Evolutionary conservation across 2,329 filamentous ascomycete genomes (phyloP), one percentile per base, ranked within the genome.

Genomic region (Trichoderma simmonsii): DNA sequence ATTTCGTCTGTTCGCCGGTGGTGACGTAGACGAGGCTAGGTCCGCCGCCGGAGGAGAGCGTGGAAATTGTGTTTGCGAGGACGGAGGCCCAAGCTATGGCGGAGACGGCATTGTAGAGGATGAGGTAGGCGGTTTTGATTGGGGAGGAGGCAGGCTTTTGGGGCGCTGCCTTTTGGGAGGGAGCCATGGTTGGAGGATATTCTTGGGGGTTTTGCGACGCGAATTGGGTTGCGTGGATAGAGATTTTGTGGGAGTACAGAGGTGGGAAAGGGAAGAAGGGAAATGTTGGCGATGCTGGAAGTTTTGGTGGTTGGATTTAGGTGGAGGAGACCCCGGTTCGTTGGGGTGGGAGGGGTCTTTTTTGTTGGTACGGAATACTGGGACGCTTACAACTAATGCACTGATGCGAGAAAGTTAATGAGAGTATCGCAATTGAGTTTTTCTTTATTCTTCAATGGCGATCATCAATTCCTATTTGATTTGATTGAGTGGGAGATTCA

Each of bases 41-140:
- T 9, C 89, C 88, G n/a, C 89, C 88, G 21, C 83, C 81, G 28
- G 85, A 76, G 26, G 86, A 79, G 26, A 92, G 86, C 70, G 90
- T 82, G 32, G 81, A 75, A 30, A 90, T 77, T 3, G 92, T 91
- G 73, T 93, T 89, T 70, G 88, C 87, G 54, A 98, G 88, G 69
- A 98, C 90, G 21, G 89, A 88, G 54, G 88, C 83, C 96, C 96
- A 99, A 68, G 95, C 88, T 26, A 90, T 80, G 73, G 94, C 89
- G 68, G 91, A 97, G 75, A 91, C 79, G 77, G 90, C 86, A 83
- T 98, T 98, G 88, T 98, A 99, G 77, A 90, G 84, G 78, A 95
- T 87, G 69, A 98, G 89, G 84, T 98, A 97, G 79, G 83, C 84
- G 71, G 84, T 87, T 80, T 89, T 90, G 74, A 85, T 70, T 21